Base-by-base conservation (phyloP, 129 eudicot species). In the Chrysanthemum makinoi region DNA sequence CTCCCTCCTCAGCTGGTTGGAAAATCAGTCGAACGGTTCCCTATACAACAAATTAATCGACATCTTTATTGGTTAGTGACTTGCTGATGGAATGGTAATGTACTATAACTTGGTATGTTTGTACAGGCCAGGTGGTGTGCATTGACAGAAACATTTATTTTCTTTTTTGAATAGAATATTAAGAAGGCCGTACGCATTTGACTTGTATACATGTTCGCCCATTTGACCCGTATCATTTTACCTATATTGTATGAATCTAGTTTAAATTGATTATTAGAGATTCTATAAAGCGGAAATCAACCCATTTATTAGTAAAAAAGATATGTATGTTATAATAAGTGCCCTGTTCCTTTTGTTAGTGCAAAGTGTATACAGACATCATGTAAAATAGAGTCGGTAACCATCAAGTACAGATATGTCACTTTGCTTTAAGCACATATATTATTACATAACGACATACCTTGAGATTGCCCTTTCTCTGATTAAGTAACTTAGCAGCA, bases 1-100 rank as follows among this genome's bases (percentile, higher is more conserved):
- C 96, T 62, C 96, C 95, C 74, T 92, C 98, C 72, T 92, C 96
- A 11, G 95, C 98, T 9, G 98, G 96, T 81, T 92, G 98, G 78
- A 92, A 92, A 43, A 92, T 77, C 73, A 92, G 83, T 65, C 83
- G 78, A 48, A 89, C 98, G 24, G 96, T 88, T 68, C 96, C 96
- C 96, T 89, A 72, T 15, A 15, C 43, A 77, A 19, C 64, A 44
- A 6, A 17, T 57, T 72, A 22, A 44, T 13, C 50, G 2, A 52
- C 53, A 66, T 16, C 14, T 15, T 39, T 2, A 11, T 43, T 33
- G 39, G 39, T 13, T 62, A 18, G 43, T 7, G 5, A 39, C 19
- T 56, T 52, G 57, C 30, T 20, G 39, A 44, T 20, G 46, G 46
- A 39, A 39, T 39, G 10, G 46, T 6, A 33, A 33, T 33, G 39